Evolutionary conservation across 2,329 filamentous ascomycete genomes (phyloP).

Genomic region (Tothia fuscella): DNA sequence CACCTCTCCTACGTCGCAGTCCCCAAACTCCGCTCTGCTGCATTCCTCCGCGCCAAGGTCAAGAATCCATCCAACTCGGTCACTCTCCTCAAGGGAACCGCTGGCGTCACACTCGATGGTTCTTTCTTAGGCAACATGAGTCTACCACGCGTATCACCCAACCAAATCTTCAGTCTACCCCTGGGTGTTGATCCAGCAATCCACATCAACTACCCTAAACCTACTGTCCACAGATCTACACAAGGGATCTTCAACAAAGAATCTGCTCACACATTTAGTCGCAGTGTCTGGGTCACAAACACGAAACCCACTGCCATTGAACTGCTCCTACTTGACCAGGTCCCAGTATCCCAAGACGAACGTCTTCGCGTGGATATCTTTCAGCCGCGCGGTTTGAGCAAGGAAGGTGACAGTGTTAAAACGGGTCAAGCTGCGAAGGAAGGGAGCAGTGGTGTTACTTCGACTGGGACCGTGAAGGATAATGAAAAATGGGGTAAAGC

Average conservation of each 20-base stretch:
- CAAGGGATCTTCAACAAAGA: conserved; percentile 44
- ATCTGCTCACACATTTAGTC: conserved; percentile 38
- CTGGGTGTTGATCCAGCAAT: conserved; percentile 51
- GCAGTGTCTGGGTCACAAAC: conserved; percentile 40
- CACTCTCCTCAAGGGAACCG: conserved; percentile 43
- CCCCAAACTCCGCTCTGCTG: conserved; percentile 47
- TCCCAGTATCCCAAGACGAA: conserved; percentile 51
- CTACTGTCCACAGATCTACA: conserved; percentile 40
- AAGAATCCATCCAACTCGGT: conserved; percentile 42
- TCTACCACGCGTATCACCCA: conserved; percentile 44
- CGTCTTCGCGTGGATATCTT: conserved; percentile 40
- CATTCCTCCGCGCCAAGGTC: conserved; percentile 47
- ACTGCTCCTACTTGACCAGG: conserved; percentile 46
- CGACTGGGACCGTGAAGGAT: not conserved
- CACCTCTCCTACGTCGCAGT: conserved; percentile 44
- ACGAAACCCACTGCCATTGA: conserved; percentile 31
- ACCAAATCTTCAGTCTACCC: conserved; percentile 40
- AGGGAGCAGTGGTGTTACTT: not conserved
- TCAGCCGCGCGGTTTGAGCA: conserved; percentile 35
- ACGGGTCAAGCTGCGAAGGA: conserved; percentile 21
- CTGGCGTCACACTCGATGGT: conserved; percentile 51
- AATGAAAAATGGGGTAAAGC: conserved; percentile 40
- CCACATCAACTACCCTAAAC: conserved; percentile 42
- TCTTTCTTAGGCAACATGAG: conserved; percentile 47
- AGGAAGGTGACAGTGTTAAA: conserved; percentile 27